Conservation (phyloP, 257 asterid species). For the Plectranthus barbatus region DNA sequence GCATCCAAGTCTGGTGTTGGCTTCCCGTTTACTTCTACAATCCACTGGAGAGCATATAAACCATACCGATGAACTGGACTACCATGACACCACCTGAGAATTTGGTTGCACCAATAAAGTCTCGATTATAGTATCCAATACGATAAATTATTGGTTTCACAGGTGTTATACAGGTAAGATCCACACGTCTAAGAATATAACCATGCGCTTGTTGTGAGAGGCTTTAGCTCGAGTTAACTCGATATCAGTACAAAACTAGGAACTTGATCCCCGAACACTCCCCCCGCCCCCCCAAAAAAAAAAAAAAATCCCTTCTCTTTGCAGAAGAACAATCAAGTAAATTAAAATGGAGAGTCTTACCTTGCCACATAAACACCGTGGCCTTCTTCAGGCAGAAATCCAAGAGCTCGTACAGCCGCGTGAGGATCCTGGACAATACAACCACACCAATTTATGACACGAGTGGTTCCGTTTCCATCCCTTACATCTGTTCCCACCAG, state of each 20-base stretch:
- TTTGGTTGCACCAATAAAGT: not conserved
- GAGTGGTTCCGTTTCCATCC: constrained; percentile 88
- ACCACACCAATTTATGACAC: constrained; percentile 93
- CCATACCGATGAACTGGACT: constrained; percentile 95
- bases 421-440: constrained; percentile 91
- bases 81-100: constrained; percentile 94
- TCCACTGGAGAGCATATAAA: constrained; percentile 95
- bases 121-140: not conserved
- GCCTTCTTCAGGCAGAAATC: constrained; percentile 93
- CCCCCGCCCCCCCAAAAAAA: not conserved
- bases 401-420: constrained; percentile 95
- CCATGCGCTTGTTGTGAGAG: constrained; percentile 1
- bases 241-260: not conserved
- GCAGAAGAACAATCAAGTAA: too few relatives aligned
- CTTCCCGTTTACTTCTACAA: constrained; percentile 90
- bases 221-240: not conserved
- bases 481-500: constrained; percentile 89
- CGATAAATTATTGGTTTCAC: not conserved
- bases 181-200: too few relatives aligned
- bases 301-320: not conserved
- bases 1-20: constrained; percentile 88
- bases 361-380: constrained; percentile 97
- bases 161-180: too few relatives aligned
- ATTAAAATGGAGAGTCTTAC: constrained; percentile 26
- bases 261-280: not conserved